These are phyloP conservation scores for Cyamopsis tetragonoloba DNA, from an alignment of 306 rosid genomes.

Conservation along the genomic window DNA sequence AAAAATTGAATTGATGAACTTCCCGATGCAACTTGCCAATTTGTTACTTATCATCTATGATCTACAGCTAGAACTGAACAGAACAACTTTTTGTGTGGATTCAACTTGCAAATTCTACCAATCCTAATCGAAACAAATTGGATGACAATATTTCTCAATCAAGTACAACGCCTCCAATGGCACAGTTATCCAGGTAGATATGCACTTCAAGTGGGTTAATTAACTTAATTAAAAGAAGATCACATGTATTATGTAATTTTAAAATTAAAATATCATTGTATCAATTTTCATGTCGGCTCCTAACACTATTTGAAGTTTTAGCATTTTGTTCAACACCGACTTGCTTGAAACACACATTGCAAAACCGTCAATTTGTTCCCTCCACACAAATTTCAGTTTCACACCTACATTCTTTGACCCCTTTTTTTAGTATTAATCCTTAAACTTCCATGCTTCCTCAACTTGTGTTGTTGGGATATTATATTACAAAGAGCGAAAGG, in stretches of 20 bases:
- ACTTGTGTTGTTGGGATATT: background rate
- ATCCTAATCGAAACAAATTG: background rate
- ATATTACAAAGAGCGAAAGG: no score
- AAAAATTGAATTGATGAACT: background rate
- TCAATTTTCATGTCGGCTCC: slow-evolving; percentile 33
- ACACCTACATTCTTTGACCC: slow-evolving; percentile 15
- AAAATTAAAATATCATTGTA: background rate
- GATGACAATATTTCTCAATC: background rate
- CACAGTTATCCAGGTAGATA: background rate
- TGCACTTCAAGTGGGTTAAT: background rate
- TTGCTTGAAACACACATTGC: background rate
- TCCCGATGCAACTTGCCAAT: slow-evolving; percentile 4
- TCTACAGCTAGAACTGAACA: background rate
- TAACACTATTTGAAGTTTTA: background rate
- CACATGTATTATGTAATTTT: background rate
- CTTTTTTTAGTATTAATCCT: background rate
- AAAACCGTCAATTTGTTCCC: slow-evolving; percentile 1
- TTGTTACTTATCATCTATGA: background rate
- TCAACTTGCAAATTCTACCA: slow-evolving; percentile 3
- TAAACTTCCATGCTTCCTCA: background rate
- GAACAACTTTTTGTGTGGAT: background rate
- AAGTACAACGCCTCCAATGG: background rate
- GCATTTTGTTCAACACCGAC: slow-evolving; percentile 17
- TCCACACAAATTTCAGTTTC: slow-evolving; percentile 16
- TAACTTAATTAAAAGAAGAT: no score